Base-by-base conservation (phyloP, 768 basidiomycete species). In the Lactarius sanguifluus region DNA sequence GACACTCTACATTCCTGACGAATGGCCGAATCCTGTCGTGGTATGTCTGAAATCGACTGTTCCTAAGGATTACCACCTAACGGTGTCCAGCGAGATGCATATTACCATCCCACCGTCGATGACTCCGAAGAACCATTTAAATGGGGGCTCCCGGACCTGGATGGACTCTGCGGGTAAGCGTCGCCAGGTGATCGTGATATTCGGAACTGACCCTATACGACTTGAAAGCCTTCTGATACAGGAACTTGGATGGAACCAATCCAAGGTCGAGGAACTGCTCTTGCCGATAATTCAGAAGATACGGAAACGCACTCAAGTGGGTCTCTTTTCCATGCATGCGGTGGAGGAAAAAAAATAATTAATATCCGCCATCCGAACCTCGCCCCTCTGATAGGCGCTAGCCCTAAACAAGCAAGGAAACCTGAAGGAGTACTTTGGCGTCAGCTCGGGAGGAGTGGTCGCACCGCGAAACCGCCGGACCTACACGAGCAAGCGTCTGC, bases 91-190 rank as follows among this genome's bases (percentile, higher is more conserved):
- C 81, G 91, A 65, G 93, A 96, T 66, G 96, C 94, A 10, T 99
- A 99, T 76, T 91, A 91, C 73, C 87, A 94, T 73, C 96, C 96
- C 0, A 85, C 88, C 0, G 91, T 96, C 8, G 95, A 98, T 74
- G 85, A 86, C 45, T 96, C 94, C 1, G 89, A 94, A 63, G 96
- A 98, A 69, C 88, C 91, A 0, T 98, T 99, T 76, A 92, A 94
- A 72, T 99, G 96, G 96, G 95, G 93, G 5, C 79, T 95, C 68
- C 94, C 96, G n/a, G 97, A 98, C 74, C 85, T 99, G 2, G 94
- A 97, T 73, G 95, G 89, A 3, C 83, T 99, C 62, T 86, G 95
- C 69, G 77, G 82, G 93, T 96, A 75, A 63, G 86, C 78, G 9
- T 18, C 25, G n/a, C 16, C 60, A 64, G 56, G 69, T 70, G 66